Conservation (phyloP, 179 eudicot species). For the Corrigiola litoralis region DNA sequence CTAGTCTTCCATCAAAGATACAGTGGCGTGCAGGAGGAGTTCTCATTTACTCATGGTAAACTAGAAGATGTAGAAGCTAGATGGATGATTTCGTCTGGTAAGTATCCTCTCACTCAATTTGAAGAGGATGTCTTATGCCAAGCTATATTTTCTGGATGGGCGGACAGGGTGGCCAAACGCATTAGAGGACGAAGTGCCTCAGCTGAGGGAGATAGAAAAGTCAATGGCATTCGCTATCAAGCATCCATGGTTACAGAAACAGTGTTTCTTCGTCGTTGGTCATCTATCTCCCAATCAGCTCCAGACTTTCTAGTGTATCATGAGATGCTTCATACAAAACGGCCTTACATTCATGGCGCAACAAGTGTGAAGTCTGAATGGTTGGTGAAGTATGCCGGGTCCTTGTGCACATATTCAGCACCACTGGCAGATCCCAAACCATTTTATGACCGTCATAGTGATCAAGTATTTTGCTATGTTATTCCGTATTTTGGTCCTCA, state of each 20-base stretch:
- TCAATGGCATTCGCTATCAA: slow-evolving; percentile 61
- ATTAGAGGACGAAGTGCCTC: slow-evolving; percentile 25
- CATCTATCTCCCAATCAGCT: slow-evolving; percentile 53
- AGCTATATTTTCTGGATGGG: slow-evolving; percentile 98
- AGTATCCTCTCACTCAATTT: slow-evolving; percentile 35
- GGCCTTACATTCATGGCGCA: slow-evolving; percentile 77
- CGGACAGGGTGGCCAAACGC: slow-evolving; percentile 84
- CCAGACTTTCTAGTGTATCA: slow-evolving; percentile 79
- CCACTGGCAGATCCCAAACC: slow-evolving; percentile 68
- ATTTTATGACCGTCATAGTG: slow-evolving; percentile 50
- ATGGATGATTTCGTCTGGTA: slow-evolving; percentile 51
- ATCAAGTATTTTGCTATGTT: slow-evolving; percentile 58
- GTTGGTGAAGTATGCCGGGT: slow-evolving; percentile 66
- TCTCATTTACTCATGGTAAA: slow-evolving; percentile 62
- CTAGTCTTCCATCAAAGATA: slow-evolving; percentile 48
- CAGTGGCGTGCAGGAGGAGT: slow-evolving; percentile 35
- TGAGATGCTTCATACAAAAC: slow-evolving; percentile 53
- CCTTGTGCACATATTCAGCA: slow-evolving; percentile 56
- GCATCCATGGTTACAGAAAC: slow-evolving; percentile 57
- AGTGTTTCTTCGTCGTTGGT: slow-evolving; percentile 71
- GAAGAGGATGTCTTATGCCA: slow-evolving; percentile 80
- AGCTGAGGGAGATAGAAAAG: slow-evolving; percentile 48
- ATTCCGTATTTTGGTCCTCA: slow-evolving; percentile 65
- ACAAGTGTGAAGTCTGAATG: slow-evolving; percentile 74
- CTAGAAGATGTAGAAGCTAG: slow-evolving; percentile 54